Evolutionary conservation across 345 rosid species (phyloP), one percentile per base, ranked within the genome.

Genomic region (Euphorbia tirucalli): DNA sequence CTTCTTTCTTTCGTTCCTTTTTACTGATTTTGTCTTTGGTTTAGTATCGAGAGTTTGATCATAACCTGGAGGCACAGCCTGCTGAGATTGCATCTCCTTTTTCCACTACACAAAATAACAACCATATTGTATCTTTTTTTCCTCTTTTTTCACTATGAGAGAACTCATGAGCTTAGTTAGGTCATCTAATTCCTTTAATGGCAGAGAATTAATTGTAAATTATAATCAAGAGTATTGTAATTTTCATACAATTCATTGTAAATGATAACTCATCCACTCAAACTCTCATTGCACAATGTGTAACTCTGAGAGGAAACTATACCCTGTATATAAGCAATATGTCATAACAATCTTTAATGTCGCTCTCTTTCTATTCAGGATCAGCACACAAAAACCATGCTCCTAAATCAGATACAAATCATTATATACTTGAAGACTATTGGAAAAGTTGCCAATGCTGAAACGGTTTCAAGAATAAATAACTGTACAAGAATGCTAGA

Each of bases 1-100:
- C 87, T 88, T 92, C 89, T 87, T 95, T 49, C 96, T 84, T 76
- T 89, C 98, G 24, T 95, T 90, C 77, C 86, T 89, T 81, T 88
- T 92, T 1, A 83, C 94, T 41, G 97, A 61, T 77, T 95, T 92
- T 1, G 93, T 85, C 84, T 89, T 95, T n/a, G 96, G 85, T 74
- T 89, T 95, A 65, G 84, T 63, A 78, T 86, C 93, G 22, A 61
- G 1, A 61, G 10, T 76, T 1, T 85, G 88, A 54, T 89, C 93
- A 79, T 88, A 95, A 73, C 99, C 99, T 1, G 97, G 99, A 65
- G 93, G 97, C 65, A 71, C 84, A 32, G 69, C 86, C 68, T 74
- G 90, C 65, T 84, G 80, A 21, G 85, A 83, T 85, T 78, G 79
- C 82, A 82, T 76, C 81, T 86, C 97, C 85, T 92, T 92, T 81